phyloP scores from a whole-genome alignment of 805 yeast genomes.

The Lipomyces sp. region DNA sequence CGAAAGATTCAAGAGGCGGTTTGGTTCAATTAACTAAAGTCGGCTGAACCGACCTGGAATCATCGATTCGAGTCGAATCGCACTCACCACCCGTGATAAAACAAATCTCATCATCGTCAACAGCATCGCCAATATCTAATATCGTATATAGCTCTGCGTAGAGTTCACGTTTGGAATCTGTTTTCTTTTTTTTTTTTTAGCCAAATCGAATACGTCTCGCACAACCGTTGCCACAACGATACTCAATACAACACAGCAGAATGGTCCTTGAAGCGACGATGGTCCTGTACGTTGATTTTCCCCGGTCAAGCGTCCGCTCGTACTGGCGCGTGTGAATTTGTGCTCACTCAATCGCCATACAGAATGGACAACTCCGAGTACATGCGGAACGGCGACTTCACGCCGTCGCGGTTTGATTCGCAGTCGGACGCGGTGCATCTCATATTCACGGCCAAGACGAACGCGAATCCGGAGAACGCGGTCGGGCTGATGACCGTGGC shows the following conservation, averaged over 20 bases:
- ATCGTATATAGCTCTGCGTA: no score
- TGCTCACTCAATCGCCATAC: background rate
- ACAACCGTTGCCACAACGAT: no score
- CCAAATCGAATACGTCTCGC: no score
- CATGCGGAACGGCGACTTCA: constrained; percentile 92
- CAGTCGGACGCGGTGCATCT: constrained; percentile 86
- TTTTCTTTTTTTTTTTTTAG: no score
- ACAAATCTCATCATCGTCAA: no score
- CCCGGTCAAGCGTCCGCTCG: background rate
- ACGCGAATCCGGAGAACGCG: constrained; percentile 88
- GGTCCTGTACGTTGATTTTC: constrained; percentile 54
- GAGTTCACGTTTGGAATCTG: no score
- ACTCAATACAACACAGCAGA: background rate
- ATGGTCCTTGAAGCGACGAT: constrained; percentile 93
- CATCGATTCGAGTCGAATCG: no score
- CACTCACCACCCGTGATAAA: no score
- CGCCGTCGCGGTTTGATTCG: constrained; percentile 84
- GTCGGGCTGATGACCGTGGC: constrained; percentile 89
- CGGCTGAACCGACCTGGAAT: no score
- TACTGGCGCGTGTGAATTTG: background rate
- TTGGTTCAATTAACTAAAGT: no score
- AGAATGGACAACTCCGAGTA: constrained; percentile 90
- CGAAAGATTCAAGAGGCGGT: background rate
- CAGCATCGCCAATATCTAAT: no score
- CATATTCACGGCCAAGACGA: constrained; percentile 80